phyloP scores from a whole-genome alignment of 2,329 filamentous ascomycete species.

The Hypoxylon sp. region DNA sequence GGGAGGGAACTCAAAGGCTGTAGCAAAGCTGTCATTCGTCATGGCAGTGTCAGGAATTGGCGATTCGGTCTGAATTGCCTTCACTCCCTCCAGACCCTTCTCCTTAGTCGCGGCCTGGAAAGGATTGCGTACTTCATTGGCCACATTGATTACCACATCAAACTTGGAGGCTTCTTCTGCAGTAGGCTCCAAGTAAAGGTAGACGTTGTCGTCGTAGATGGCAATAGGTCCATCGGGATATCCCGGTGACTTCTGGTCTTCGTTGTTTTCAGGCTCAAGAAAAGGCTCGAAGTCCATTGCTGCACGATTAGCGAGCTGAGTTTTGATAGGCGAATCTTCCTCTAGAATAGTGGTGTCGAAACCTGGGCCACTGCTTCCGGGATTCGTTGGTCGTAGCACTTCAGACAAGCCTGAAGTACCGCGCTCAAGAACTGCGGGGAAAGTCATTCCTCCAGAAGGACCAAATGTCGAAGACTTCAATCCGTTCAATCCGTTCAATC shows the following conservation, averaged over 20 bases:
- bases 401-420: constrained; percentile 72
- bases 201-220: constrained; percentile 83
- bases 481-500: constrained; percentile 66
- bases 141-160: constrained; percentile 87
- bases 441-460: constrained; percentile 72
- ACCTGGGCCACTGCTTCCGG: constrained; percentile 47
- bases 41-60: constrained; percentile 68
- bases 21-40: constrained; percentile 70
- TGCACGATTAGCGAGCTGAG: constrained; percentile 72
- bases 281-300: constrained; percentile 71
- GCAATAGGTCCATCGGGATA: constrained; percentile 86
- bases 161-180: constrained; percentile 82
- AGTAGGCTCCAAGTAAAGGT: constrained; percentile 83
- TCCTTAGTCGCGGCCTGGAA: constrained; percentile 61
- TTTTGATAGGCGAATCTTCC: constrained; percentile 70
- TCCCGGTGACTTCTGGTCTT: constrained; percentile 83
- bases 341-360: constrained; percentile 64
- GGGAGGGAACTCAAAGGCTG: constrained; percentile 70
- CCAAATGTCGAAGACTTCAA: constrained; percentile 72
- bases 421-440: constrained; percentile 71
- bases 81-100: constrained; percentile 45
- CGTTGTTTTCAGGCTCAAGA: constrained; percentile 77
- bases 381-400: constrained; percentile 66
- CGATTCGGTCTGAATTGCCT: constrained; percentile 56
- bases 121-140: constrained; percentile 83